These are phyloP conservation scores for Euphrasia confusa DNA, from an alignment of 257 asterid species.

Conservation along the genomic window DNA sequence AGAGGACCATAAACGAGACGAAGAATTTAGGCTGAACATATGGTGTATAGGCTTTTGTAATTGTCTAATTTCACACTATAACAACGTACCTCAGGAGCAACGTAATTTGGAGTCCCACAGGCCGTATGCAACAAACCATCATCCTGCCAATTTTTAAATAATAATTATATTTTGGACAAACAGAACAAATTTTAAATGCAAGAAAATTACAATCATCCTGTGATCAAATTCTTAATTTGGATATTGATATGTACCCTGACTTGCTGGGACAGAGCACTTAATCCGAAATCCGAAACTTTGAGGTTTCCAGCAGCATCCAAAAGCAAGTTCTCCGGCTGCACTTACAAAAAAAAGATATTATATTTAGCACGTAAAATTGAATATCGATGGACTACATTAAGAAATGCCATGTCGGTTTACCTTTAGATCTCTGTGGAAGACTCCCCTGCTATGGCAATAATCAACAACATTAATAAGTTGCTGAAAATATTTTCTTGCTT, in stretches of 20 bases:
- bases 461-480: conserved; percentile 89
- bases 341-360: conserved; percentile 15
- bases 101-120: conserved; percentile 97
- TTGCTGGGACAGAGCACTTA: conserved; percentile 97
- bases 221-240: conserved; percentile 18
- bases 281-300: conserved; percentile 91
- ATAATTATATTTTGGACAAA: no score
- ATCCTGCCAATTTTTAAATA: conserved; percentile 41
- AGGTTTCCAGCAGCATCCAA: conserved; percentile 81
- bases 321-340: conserved; percentile 85
- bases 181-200: no score
- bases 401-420: conserved; percentile 28
- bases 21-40: not conserved
- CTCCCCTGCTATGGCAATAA: conserved; percentile 97
- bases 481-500: conserved; percentile 88
- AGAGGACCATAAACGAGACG: not conserved
- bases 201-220: no score
- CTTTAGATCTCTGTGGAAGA: conserved; percentile 91
- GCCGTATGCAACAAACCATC: conserved; percentile 95
- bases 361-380: not conserved
- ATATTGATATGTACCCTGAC: conserved; percentile 56
- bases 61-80: not conserved
- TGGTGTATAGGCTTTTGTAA: not conserved
- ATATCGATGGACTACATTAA: not conserved
- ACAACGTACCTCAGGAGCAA: conserved; percentile 84